Conservation (phyloP, 177 flowering plant genomes). For the Vitis hybrid region DNA sequence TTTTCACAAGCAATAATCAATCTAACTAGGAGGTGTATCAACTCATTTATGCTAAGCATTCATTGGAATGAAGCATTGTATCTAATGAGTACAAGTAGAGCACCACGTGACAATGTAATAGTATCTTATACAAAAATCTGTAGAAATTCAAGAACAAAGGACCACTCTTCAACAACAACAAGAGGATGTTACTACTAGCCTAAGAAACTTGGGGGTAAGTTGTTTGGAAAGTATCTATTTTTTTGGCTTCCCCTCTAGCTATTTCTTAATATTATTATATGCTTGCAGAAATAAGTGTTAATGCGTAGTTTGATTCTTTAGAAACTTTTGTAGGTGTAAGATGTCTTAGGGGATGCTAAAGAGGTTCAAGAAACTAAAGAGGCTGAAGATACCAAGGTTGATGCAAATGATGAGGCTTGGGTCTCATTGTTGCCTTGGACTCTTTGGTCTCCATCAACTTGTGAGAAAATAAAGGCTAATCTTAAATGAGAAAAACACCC, state of each 20-base stretch:
- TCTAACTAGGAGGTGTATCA: too few species aligned
- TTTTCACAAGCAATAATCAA: too few species aligned
- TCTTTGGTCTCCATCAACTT: too few species aligned
- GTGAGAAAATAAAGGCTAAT: too few species aligned
- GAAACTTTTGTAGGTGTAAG: slow-evolving; percentile 51
- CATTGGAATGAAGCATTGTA: too few species aligned
- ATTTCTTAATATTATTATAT: background rate
- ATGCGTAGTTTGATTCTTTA: background rate
- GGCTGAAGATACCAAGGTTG: slow-evolving; percentile 18
- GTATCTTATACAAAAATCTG: too few species aligned
- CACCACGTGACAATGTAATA: too few species aligned
- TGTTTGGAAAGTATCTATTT: background rate
- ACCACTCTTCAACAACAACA: slow-evolving; percentile 88
- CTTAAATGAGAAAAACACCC: too few species aligned
- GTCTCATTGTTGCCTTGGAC: too few species aligned
- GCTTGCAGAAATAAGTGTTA: background rate
- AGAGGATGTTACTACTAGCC: slow-evolving; percentile 78
- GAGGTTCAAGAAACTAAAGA: slow-evolving; percentile 20
- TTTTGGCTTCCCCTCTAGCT: background rate
- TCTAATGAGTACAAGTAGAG: too few species aligned
- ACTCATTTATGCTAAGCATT: too few species aligned
- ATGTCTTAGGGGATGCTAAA: slow-evolving; percentile 32
- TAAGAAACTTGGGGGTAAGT: slow-evolving; percentile 67
- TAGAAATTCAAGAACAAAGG: slow-evolving; percentile 83
- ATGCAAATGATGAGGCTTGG: background rate